Evolutionary conservation across 2,329 filamentous ascomycete species (phyloP).

Genomic region (Cladosporium sp.): DNA sequence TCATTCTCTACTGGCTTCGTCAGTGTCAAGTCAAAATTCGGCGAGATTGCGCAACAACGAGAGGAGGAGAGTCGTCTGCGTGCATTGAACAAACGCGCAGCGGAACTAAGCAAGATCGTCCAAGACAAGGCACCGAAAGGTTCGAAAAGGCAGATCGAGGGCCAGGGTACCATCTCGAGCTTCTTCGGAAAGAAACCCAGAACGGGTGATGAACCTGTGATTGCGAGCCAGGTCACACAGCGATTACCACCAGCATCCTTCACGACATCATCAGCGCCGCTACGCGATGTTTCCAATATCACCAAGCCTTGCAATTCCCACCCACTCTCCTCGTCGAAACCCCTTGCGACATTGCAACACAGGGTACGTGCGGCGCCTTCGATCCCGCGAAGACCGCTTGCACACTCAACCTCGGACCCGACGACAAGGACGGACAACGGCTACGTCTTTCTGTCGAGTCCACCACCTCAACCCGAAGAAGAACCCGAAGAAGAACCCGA

Average conservation of each 20-base stretch:
- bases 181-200: constrained; percentile 48
- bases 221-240: background rate
- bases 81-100: constrained; percentile 31
- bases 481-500: too few species aligned
- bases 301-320: constrained; percentile 6
- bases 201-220: background rate
- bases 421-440: constrained; percentile 34
- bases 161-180: constrained; percentile 54
- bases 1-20: constrained; percentile 30
- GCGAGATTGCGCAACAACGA: constrained; percentile 41
- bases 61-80: constrained; percentile 28
- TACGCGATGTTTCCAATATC: constrained; percentile 39
- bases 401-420: constrained; percentile 24
- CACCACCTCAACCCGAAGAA: constrained; percentile 31
- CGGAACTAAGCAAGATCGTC: constrained; percentile 24
- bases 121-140: constrained; percentile 31
- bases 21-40: constrained; percentile 42
- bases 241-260: background rate
- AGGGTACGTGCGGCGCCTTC: constrained; percentile 37
- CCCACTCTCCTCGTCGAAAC: background rate
- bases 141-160: constrained; percentile 43
- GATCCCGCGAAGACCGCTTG: constrained; percentile 29
- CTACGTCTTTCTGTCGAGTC: constrained; percentile 53
- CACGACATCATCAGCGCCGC: constrained; percentile 19
- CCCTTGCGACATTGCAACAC: constrained; percentile 22